These are phyloP conservation scores for Roridomyces roridus DNA, from an alignment of 768 basidiomycete genomes.

Conservation along the genomic window DNA sequence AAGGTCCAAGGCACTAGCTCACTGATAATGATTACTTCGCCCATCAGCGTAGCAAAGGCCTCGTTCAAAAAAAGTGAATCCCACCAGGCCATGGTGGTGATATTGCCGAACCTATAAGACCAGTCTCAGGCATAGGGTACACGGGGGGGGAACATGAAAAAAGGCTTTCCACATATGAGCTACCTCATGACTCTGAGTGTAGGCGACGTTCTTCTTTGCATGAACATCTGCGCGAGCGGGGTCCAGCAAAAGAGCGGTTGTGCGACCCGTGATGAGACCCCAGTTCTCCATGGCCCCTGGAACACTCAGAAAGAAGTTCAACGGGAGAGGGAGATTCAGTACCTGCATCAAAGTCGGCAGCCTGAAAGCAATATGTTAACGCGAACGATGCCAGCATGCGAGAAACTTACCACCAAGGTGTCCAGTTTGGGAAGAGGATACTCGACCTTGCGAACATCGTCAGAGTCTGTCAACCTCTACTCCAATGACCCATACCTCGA, in stretches of 20 bases:
- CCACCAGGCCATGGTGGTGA: conserved; percentile 96
- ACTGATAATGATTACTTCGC: conserved; percentile 86
- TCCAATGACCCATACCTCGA: conserved; percentile 48
- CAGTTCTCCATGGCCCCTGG: conserved; percentile 72
- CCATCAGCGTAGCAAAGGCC: conserved; percentile 91
- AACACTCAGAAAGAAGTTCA: conserved; percentile 1
- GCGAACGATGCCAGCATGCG: conserved; percentile 2
- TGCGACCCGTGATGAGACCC: conserved; percentile 78
- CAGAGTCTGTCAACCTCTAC: too few relatives aligned
- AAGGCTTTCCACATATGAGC: conserved; percentile 89
- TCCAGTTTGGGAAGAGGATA: conserved; percentile 96
- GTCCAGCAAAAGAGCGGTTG: conserved; percentile 80
- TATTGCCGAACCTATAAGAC: conserved; percentile 85
- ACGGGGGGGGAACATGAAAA: too few relatives aligned
- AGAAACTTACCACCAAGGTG: conserved; percentile 73
- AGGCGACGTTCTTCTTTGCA: conserved; percentile 81
- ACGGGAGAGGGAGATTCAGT: conserved; percentile 19
- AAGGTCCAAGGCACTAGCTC: conserved; percentile 29
- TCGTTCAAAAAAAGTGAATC: conserved; percentile 84
- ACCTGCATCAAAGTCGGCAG: conserved; percentile 88
- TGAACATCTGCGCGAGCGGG: conserved; percentile 72
- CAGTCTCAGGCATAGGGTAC: neutral
- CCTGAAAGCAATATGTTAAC: conserved; percentile 40
- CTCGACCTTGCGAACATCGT: conserved; percentile 51
- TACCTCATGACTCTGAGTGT: conserved; percentile 85